phyloP scores from a whole-genome alignment of 805 yeast species.

The Nakazawaea peltata region DNA sequence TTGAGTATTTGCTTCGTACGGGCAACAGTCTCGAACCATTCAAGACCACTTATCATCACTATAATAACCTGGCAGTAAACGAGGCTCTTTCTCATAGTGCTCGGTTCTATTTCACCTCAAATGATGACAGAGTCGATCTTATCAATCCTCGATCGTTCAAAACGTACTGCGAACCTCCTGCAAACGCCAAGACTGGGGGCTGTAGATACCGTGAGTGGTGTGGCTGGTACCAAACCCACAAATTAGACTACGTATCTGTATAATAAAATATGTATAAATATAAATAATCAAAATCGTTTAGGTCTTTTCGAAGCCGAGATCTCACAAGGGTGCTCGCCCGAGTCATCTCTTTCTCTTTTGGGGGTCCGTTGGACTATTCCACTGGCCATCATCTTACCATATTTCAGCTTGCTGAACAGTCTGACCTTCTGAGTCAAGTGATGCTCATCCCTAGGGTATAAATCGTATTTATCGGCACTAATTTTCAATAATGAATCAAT shows the following conservation, averaged over 20 bases:
- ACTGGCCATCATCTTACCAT: slow-evolving; percentile 16
- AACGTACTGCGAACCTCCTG: slow-evolving; percentile 7
- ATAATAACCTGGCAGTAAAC: slow-evolving; percentile 23
- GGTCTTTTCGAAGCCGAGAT: too few relatives aligned
- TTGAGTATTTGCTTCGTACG: slow-evolving; percentile 36
- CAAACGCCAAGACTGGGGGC: slow-evolving; percentile 3
- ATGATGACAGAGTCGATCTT: slow-evolving; percentile 2
- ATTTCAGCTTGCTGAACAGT: slow-evolving; percentile 12
- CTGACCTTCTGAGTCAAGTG: slow-evolving; percentile 1
- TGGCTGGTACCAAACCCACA: slow-evolving; percentile 9
- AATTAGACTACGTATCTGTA: too few relatives aligned
- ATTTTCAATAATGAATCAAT: slow-evolving; percentile 1
- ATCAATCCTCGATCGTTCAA: slow-evolving; percentile 3
- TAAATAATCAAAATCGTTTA: not conserved
- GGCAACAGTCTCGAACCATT: slow-evolving; percentile 23
- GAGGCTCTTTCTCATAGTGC: slow-evolving; percentile 16
- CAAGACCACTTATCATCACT: slow-evolving; percentile 29
- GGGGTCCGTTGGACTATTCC: too few relatives aligned
- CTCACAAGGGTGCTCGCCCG: too few relatives aligned
- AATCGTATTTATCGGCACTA: too few relatives aligned
- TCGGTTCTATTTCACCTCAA: slow-evolving; percentile 1
- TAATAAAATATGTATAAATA: not conserved
- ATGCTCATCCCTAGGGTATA: slow-evolving; percentile 6
- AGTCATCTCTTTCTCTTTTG: not conserved
- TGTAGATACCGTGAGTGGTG: slow-evolving; percentile 8